Conservation (phyloP, 108 stramenopile species). For the Pelagomonas calceolata region DNA sequence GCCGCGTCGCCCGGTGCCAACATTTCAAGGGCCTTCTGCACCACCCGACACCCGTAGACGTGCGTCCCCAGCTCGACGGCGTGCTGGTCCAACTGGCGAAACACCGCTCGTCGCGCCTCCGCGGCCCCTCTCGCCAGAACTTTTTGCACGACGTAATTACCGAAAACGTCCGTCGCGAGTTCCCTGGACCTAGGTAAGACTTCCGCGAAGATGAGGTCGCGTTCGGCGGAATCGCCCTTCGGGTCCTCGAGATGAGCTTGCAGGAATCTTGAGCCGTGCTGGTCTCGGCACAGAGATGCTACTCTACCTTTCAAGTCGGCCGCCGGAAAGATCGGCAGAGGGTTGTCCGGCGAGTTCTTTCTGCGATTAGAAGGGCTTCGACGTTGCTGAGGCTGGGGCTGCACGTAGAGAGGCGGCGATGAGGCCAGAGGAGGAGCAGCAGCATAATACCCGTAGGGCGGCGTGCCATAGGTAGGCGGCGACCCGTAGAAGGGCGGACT, state of each 20-base stretch:
- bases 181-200: constrained; percentile 58
- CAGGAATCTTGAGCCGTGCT: constrained; percentile 94
- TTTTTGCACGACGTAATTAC: constrained; percentile 94
- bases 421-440: too few relatives aligned
- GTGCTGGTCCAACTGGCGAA: constrained; percentile 55
- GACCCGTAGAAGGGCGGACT: too few relatives aligned
- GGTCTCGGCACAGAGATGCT: constrained; percentile 86
- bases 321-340: neutral
- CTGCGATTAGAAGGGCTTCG: too few relatives aligned
- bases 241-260: constrained; percentile 80
- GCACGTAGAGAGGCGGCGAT: too few relatives aligned
- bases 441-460: too few relatives aligned
- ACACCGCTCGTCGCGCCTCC: constrained; percentile 53
- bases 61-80: constrained; percentile 68
- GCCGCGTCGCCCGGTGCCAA: constrained; percentile 59
- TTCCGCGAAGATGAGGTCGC: constrained; percentile 66
- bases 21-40: constrained; percentile 81
- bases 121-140: constrained; percentile 78
- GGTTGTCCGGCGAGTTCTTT: too few relatives aligned
- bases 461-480: too few relatives aligned
- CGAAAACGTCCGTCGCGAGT: constrained; percentile 76
- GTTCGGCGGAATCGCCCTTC: constrained; percentile 36
- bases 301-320: constrained; percentile 37
- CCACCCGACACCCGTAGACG: constrained; percentile 90
- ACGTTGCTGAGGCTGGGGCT: too few relatives aligned